Evolutionary conservation across 2,329 filamentous ascomycete species (phyloP).

Genomic region (Alternaria gansuensis): DNA sequence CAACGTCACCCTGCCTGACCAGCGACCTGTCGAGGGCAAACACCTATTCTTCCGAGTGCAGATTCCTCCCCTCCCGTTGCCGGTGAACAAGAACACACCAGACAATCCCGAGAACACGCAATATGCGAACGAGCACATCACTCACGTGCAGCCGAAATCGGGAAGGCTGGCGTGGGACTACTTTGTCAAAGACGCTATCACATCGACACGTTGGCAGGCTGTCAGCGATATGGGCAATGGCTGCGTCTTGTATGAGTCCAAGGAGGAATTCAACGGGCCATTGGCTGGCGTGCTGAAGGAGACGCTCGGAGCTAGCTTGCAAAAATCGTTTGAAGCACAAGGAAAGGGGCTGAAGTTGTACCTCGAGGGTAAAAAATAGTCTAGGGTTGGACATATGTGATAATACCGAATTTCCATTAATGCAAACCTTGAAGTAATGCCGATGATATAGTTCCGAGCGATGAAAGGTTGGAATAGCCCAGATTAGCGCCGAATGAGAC

Average conservation of each 20-base stretch:
- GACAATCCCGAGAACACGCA: slow-evolving; percentile 40
- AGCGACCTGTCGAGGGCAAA: slow-evolving; percentile 37
- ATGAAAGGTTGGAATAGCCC: neutral
- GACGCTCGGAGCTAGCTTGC: slow-evolving; percentile 28
- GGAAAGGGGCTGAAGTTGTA: slow-evolving; percentile 39
- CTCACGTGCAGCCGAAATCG: slow-evolving; percentile 37
- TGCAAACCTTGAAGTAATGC: neutral
- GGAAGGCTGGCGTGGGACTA: slow-evolving; percentile 42
- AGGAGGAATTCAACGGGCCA: slow-evolving; percentile 40
- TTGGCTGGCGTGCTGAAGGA: slow-evolving; percentile 27
- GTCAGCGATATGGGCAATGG: slow-evolving; percentile 37
- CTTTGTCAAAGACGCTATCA: slow-evolving; percentile 20
- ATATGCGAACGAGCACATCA: slow-evolving; percentile 40
- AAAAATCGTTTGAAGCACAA: slow-evolving; percentile 42
- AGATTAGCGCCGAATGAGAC: neutral
- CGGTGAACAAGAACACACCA: slow-evolving; percentile 37
- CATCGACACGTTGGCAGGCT: slow-evolving; percentile 42
- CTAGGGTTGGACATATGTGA: neutral
- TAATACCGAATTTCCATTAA: neutral
- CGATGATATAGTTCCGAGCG: neutral
- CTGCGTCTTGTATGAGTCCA: slow-evolving; percentile 43
- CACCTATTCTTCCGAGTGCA: slow-evolving; percentile 40
- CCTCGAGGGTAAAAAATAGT: slow-evolving; percentile 12
- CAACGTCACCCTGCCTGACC: slow-evolving; percentile 34
- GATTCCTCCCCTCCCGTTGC: slow-evolving; percentile 42